Base-by-base conservation (phyloP, 768 basidiomycete genomes). In the Tylopilus rubrobrunneus region DNA sequence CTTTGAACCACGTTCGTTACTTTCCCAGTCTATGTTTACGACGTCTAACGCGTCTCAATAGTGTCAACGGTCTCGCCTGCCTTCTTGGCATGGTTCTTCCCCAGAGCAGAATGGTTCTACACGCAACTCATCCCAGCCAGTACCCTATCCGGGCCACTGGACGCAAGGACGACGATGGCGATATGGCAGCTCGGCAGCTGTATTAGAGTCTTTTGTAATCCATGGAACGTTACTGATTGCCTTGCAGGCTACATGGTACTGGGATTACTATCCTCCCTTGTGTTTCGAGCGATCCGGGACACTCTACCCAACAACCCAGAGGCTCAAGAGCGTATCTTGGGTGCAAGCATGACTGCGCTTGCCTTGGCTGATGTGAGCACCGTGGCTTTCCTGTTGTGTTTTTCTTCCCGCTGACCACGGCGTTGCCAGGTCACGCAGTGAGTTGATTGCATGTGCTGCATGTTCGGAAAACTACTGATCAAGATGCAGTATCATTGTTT, bases 111-210 rank as follows among this genome's bases (percentile, higher is more conserved):
- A 15, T 86, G 86, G 84, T 88, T 86, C 59, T 79, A 84, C 62
- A 74, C 80, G 60, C 75, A 84, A 56, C 80, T 89, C 50, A 77
- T 87, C 42, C 86, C 86, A 2, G 72, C 71, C 8, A 8, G 31
- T 12, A 52, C 60, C n/a, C 53, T 66, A 0, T 52, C 65, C 0
- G 58, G 45, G 17, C 43, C 65, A 7, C 62, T 82, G 46, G 81
- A 85, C 45, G 64, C 74, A 36, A 74, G 83, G 34, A 78, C 81
- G 7, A 72, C 69, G 15, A 85, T 87, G 79, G 79, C 78, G 17
- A 76, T 87, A 52, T 82, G 81, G 76, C 87, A 89, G 59, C 70
- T 89, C 10, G 80, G 77, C 29, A 88, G 85, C 55, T 84, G 87
- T 85, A 56, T 45, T 79, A 61, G 33, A 11, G 3, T 29, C 29